Conservation (phyloP, 768 basidiomycete genomes). For the Tulasnella calospora region DNA sequence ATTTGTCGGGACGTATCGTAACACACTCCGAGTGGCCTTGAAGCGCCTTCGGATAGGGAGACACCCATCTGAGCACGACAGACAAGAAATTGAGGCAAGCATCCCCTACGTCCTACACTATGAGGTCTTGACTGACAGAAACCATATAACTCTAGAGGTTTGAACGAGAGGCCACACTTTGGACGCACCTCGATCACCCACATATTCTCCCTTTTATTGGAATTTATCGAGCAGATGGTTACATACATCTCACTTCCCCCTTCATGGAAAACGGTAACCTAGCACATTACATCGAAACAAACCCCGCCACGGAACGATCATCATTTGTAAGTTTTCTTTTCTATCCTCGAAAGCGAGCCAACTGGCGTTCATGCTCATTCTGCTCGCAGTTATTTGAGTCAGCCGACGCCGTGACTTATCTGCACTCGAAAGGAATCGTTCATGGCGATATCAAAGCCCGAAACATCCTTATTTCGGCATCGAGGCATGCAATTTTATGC, state of each 20-base stretch:
- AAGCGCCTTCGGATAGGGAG: too few species aligned
- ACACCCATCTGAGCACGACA: too few species aligned
- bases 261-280: neutral
- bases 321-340: neutral
- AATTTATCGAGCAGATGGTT: neutral
- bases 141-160: neutral
- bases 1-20: neutral
- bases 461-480: neutral
- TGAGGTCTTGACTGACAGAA: too few species aligned
- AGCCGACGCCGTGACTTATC: neutral
- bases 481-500: neutral
- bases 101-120: too few species aligned
- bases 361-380: neutral
- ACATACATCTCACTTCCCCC: neutral
- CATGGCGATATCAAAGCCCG: neutral
- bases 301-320: neutral
- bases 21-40: too few species aligned
- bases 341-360: neutral
- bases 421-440: neutral
- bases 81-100: too few species aligned
- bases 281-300: neutral
- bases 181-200: neutral
- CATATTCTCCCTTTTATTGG: neutral
- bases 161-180: neutral
- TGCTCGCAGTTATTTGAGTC: neutral